A percentile compares a stretch with the other conserved stretches of the same genome.
These are phyloP conservation scores for Globisporangium viniferum DNA, from an alignment of 352 stramenopile genomes.

Conservation along the genomic window DNA sequence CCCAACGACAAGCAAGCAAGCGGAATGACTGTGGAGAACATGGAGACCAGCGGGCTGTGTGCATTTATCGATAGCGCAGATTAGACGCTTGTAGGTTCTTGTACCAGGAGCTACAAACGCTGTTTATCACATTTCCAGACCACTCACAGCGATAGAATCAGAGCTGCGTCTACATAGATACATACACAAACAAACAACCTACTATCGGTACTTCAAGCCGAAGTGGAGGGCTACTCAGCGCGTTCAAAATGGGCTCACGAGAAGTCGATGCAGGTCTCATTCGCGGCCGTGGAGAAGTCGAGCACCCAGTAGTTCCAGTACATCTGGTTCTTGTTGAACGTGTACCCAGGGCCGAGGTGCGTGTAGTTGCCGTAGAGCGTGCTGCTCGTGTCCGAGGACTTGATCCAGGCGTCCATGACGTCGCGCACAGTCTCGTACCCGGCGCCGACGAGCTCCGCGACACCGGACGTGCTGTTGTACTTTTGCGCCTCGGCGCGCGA, in stretches of 20 bases:
- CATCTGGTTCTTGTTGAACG: conserved; percentile 25
- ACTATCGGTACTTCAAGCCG: not conserved
- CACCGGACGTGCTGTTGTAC: conserved; percentile 30
- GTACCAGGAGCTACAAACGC: not conserved
- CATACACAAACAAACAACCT: conserved; percentile 1
- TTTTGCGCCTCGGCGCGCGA: conserved; percentile 21
- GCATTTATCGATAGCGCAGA: no score
- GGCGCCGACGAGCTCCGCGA: conserved; percentile 27
- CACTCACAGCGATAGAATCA: conserved; percentile 5
- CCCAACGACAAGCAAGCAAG: not conserved
- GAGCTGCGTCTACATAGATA: conserved; percentile 6
- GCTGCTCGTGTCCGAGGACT: conserved; percentile 14
- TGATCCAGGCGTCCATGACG: conserved; percentile 31
- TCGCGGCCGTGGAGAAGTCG: conserved; percentile 23
- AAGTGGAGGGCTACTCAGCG: not conserved
- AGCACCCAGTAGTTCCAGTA: conserved; percentile 35
- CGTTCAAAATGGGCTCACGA: not conserved
- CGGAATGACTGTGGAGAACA: not conserved
- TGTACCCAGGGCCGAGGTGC: conserved; percentile 30
- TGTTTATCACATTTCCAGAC: conserved; percentile 1
- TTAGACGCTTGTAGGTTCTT: not conserved
- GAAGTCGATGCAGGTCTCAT: conserved; percentile 15
- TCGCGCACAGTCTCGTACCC: conserved; percentile 25
- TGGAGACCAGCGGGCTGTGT: not conserved
- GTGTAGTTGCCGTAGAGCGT: conserved; percentile 26